Conservation (phyloP, 495 filamentous ascomycete genomes). For the Immersiella caudata region DNA sequence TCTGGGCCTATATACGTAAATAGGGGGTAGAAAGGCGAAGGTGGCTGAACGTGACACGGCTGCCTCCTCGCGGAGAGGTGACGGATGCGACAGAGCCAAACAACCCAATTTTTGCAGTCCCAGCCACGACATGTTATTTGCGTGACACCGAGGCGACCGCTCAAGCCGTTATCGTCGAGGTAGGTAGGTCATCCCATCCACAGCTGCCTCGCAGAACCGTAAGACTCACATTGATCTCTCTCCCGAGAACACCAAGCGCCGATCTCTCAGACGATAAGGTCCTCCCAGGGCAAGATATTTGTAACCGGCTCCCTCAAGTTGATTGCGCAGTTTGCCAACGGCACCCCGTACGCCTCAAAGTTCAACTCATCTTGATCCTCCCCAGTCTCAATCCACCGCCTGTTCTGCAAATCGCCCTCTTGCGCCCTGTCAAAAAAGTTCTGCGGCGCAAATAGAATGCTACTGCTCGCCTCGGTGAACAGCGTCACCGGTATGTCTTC, state of each 20-base stretch:
- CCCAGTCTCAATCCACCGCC: slow-evolving; percentile 22
- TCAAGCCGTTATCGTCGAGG: not conserved
- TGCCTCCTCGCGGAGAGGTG: not conserved
- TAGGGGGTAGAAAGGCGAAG: not conserved
- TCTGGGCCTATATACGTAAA: too few relatives aligned
- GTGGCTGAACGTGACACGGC: not conserved
- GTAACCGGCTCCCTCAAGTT: slow-evolving; percentile 24
- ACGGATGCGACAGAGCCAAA: not conserved
- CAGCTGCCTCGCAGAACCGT: not conserved
- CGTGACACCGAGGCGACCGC: not conserved
- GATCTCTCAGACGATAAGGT: not conserved
- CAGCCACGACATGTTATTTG: not conserved
- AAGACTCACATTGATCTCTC: not conserved
- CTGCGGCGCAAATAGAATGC: slow-evolving; percentile 50
- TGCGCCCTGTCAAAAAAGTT: slow-evolving; percentile 43
- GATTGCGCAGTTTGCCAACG: slow-evolving; percentile 22
- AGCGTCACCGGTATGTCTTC: slow-evolving; percentile 59
- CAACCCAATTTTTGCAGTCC: not conserved
- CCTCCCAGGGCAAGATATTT: slow-evolving; percentile 16
- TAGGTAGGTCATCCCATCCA: not conserved
- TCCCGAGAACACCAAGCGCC: not conserved
- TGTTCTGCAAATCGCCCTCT: slow-evolving; percentile 27
- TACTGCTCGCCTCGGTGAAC: slow-evolving; percentile 49
- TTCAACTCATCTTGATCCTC: slow-evolving; percentile 12
- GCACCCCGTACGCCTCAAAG: slow-evolving; percentile 27